A percentile compares a stretch with the other conserved stretches of the same genome.
Conservation (phyloP, 2,329 filamentous ascomycete species). For the Xylaria sp. region DNA sequence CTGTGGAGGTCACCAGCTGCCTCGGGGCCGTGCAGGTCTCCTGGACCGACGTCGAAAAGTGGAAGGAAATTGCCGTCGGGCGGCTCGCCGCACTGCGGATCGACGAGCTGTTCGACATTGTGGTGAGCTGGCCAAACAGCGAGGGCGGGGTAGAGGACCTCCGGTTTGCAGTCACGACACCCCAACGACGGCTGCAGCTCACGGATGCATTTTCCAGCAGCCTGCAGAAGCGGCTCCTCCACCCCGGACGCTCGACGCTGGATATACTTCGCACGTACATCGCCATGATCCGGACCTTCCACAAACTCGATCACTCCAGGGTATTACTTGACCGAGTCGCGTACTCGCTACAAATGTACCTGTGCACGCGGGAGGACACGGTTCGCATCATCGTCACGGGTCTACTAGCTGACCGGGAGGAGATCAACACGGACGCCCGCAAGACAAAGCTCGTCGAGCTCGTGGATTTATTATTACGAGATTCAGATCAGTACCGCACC, state of each 20-base stretch:
- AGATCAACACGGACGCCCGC: conserved; percentile 43
- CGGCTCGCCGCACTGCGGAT: conserved; percentile 71
- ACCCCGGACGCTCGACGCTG: conserved; percentile 75
- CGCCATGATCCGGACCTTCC: conserved; percentile 76
- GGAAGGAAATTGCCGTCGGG: conserved; percentile 70
- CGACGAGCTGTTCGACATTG: conserved; percentile 76
- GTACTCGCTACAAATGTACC: conserved; percentile 71
- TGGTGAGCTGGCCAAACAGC: conserved; percentile 73
- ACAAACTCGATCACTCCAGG: conserved; percentile 74
- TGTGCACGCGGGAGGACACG: conserved; percentile 77
- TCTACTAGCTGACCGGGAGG: conserved; percentile 64
- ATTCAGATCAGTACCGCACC: conserved; percentile 58
- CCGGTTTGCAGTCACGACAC: conserved; percentile 68
- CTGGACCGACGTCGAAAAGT: conserved; percentile 64
- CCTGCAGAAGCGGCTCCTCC: conserved; percentile 68
- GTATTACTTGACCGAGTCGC: conserved; percentile 77
- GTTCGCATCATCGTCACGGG: conserved; percentile 77
- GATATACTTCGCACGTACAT: conserved; percentile 79
- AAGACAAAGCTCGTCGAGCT: conserved; percentile 66
- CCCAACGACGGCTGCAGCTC: conserved; percentile 69
- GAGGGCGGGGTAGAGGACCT: conserved; percentile 75
- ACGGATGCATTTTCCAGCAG: conserved; percentile 70
- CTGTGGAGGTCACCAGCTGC: conserved; percentile 61
- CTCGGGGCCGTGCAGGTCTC: conserved; percentile 49
- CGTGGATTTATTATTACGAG: conserved; percentile 67